Evolutionary conservation across 805 yeast genomes (phyloP).

Genomic region (Wickerhamomyces silvicola): DNA sequence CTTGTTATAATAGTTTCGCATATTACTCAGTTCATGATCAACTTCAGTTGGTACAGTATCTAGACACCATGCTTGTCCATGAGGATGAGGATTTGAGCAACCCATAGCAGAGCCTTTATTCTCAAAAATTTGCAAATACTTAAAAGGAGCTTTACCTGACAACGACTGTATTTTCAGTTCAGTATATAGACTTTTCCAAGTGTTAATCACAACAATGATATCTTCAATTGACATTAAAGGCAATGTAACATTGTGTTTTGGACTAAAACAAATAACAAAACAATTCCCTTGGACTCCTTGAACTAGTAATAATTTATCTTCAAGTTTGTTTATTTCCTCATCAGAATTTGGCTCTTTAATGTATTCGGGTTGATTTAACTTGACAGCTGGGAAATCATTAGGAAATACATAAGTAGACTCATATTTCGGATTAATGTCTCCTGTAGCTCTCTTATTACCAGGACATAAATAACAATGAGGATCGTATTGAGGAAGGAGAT

Average conservation of each 20-base stretch:
- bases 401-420: slow-evolving; percentile 51
- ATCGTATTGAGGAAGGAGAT: slow-evolving; percentile 48
- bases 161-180: slow-evolving; percentile 34
- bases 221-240: slow-evolving; percentile 49
- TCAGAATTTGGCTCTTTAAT: slow-evolving; percentile 13
- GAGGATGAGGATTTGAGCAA: slow-evolving; percentile 78
- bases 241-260: slow-evolving; percentile 59
- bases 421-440: slow-evolving; percentile 52
- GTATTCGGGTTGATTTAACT: slow-evolving; percentile 45
- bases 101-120: slow-evolving; percentile 80
- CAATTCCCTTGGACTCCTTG: slow-evolving; percentile 62
- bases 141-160: slow-evolving; percentile 36
- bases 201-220: slow-evolving; percentile 42
- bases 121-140: slow-evolving; percentile 67
- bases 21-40: slow-evolving; percentile 44
- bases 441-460: slow-evolving; percentile 59
- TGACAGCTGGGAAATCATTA: slow-evolving; percentile 70
- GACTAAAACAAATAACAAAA: slow-evolving; percentile 66
- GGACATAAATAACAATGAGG: slow-evolving; percentile 69
- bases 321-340: slow-evolving; percentile 25
- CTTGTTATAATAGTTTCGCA: slow-evolving; percentile 39
- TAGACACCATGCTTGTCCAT: slow-evolving; percentile 77
- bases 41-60: slow-evolving; percentile 63
- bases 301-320: slow-evolving; percentile 42
- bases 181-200: slow-evolving; percentile 53